These are phyloP conservation scores for Lentinus polychrous DNA, from an alignment of 1,284 basidiomycete genomes.

Conservation along the genomic window DNA sequence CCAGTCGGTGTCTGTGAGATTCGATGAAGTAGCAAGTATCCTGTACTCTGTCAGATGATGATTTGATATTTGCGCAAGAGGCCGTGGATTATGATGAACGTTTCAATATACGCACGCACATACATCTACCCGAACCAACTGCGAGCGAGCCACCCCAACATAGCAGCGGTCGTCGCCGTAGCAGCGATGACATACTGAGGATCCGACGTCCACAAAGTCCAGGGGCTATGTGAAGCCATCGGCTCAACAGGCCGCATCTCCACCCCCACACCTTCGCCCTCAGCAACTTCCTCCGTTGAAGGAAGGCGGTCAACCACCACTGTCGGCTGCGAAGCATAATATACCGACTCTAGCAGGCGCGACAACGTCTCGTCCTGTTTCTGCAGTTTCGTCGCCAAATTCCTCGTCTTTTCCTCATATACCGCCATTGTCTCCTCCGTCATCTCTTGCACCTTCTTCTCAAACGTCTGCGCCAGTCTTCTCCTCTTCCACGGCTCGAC, in stretches of 20 bases:
- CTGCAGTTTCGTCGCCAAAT: constrained; percentile 43
- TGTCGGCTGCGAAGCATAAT: constrained; percentile 12
- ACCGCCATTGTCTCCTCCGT: constrained; percentile 36
- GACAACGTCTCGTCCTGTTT: constrained; percentile 38
- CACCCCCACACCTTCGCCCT: constrained; percentile 7
- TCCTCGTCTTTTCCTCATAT: constrained; percentile 29
- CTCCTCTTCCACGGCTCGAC: constrained; percentile 93
- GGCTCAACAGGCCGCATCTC: constrained; percentile 8
- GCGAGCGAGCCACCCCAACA: constrained; percentile 22
- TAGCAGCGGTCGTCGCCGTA: constrained; percentile 16
- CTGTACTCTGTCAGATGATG: no score
- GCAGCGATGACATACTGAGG: constrained; percentile 10
- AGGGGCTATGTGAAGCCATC: constrained; percentile 10
- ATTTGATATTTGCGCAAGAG: no score
- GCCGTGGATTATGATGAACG: no score
- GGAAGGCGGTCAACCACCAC: constrained; percentile 9
- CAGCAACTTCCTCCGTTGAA: constrained; percentile 12
- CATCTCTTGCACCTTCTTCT: constrained; percentile 76
- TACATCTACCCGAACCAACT: constrained; percentile 17
- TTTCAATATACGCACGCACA: no score
- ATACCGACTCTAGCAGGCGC: constrained; percentile 24
- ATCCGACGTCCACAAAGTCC: not conserved
- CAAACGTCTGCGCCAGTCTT: constrained; percentile 79
- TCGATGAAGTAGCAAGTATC: no score
- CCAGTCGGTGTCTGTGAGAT: no score